Evolutionary conservation across 345 rosid species (phyloP).

Genomic region (Citropsis articulata): DNA sequence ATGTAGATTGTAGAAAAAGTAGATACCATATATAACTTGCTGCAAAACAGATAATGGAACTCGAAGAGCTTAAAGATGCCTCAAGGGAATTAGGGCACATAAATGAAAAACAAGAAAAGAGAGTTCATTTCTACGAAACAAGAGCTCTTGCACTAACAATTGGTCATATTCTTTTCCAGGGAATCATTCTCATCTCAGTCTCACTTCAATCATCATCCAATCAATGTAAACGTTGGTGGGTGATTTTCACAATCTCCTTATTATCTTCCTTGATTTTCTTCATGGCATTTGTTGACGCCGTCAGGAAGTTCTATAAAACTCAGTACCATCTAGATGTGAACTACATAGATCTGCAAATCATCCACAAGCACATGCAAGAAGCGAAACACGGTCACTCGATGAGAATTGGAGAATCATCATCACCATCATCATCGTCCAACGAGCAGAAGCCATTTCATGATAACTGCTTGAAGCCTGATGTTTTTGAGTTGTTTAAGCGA

Average conservation of each 20-base stretch:
- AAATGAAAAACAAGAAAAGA: conserved; percentile 10
- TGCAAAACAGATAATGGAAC: background rate
- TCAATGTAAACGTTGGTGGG: conserved; percentile 9
- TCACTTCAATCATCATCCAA: background rate
- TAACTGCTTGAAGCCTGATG: background rate
- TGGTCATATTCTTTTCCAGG: conserved; percentile 1
- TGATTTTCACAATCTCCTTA: background rate
- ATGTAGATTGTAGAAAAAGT: too few species aligned
- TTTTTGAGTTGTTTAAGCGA: background rate
- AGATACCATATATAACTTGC: background rate
- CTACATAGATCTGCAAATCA: background rate
- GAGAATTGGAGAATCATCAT: too few species aligned
- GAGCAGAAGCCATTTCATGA: too few species aligned
- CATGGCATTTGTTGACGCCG: background rate
- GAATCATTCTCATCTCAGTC: background rate
- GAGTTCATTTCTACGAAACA: conserved; percentile 4
- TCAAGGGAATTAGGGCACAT: background rate
- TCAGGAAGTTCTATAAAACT: background rate
- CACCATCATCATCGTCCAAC: too few species aligned
- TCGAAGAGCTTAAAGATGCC: background rate
- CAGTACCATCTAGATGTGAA: conserved; percentile 1
- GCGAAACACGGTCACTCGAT: too few species aligned
- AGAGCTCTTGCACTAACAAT: conserved; percentile 6
- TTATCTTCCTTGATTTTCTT: background rate
- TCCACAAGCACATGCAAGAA: background rate